Conservation (phyloP, 805 yeast species). For the Saturnispora gosingensis region DNA sequence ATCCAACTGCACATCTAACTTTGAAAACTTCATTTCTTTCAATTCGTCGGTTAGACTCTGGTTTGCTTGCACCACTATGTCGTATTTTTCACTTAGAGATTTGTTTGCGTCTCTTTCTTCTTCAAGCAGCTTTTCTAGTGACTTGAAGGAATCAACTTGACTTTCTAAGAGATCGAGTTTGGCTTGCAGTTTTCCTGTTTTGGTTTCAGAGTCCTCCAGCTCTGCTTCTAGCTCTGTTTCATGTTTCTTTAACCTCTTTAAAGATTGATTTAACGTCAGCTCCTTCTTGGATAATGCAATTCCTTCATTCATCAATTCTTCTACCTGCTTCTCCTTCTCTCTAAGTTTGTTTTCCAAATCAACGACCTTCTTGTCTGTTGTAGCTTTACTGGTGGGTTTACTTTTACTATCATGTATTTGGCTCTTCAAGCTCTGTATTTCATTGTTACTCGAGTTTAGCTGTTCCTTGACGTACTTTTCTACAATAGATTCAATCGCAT, state of each 20-base stretch:
- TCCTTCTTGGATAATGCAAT: slow-evolving; percentile 64
- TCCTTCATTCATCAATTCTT: slow-evolving; percentile 66
- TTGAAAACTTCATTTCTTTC: slow-evolving; percentile 27
- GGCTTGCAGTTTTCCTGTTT: slow-evolving; percentile 11
- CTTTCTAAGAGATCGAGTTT: slow-evolving; percentile 5
- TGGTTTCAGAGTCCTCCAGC: slow-evolving; percentile 23
- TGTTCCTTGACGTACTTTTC: not conserved
- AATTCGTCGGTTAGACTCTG: slow-evolving; percentile 22
- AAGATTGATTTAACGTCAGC: slow-evolving; percentile 52
- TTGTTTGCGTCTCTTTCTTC: slow-evolving; percentile 27
- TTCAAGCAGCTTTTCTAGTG: slow-evolving; percentile 7
- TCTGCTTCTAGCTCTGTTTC: slow-evolving; percentile 31
- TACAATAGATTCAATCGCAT: not conserved
- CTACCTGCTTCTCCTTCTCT: slow-evolving; percentile 53
- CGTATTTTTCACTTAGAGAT: slow-evolving; percentile 19
- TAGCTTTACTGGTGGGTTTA: not conserved
- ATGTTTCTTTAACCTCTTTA: slow-evolving; percentile 50
- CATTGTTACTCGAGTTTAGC: not conserved
- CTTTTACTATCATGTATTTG: not conserved
- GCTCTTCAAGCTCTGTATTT: not conserved
- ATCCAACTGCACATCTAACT: slow-evolving; percentile 26
- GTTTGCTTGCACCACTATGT: slow-evolving; percentile 18
- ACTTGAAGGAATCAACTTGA: not conserved
- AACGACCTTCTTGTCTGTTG: not conserved
- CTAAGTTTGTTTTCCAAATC: slow-evolving; percentile 22